Evolutionary conservation across 2,329 filamentous ascomycete genomes (phyloP).

Genomic region (Claviceps cyperi): DNA sequence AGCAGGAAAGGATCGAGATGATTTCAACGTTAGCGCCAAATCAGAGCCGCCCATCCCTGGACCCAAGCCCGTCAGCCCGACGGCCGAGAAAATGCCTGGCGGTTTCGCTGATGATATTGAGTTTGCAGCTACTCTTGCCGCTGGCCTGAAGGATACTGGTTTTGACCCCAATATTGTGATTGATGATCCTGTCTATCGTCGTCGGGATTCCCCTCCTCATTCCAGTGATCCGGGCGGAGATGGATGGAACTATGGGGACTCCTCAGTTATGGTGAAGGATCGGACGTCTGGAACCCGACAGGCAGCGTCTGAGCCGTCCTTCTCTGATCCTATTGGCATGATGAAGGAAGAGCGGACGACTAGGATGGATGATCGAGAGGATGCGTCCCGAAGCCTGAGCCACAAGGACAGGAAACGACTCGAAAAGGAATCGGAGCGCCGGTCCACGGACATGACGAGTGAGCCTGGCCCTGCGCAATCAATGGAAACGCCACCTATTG

Average conservation of each 20-base stretch:
- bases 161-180: constrained; percentile 60
- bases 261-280: constrained; percentile 32
- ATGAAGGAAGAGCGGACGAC: constrained; percentile 17
- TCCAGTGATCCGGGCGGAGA: constrained; percentile 32
- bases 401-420: constrained; percentile 36
- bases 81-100: constrained; percentile 42
- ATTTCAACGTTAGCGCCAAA: constrained; percentile 24
- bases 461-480: constrained; percentile 3
- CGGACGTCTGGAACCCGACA: constrained; percentile 10
- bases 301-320: constrained; percentile 21
- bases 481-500: constrained; percentile 5
- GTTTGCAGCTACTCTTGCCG: constrained; percentile 56
- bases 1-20: constrained; percentile 9
- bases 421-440: constrained; percentile 24
- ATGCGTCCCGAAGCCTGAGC: constrained; percentile 21
- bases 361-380: constrained; percentile 12
- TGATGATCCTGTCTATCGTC: constrained; percentile 47
- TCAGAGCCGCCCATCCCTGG: constrained; percentile 38
- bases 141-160: constrained; percentile 52
- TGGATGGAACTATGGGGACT: constrained; percentile 33
- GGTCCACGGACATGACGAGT: constrained; percentile 14
- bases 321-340: constrained; percentile 34
- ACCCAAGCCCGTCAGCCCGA: constrained; percentile 39
- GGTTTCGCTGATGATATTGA: constrained; percentile 52
- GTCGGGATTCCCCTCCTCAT: constrained; percentile 48